Base-by-base conservation (phyloP, 352 stramenopile species). In the Bremia lactucae region DNA sequence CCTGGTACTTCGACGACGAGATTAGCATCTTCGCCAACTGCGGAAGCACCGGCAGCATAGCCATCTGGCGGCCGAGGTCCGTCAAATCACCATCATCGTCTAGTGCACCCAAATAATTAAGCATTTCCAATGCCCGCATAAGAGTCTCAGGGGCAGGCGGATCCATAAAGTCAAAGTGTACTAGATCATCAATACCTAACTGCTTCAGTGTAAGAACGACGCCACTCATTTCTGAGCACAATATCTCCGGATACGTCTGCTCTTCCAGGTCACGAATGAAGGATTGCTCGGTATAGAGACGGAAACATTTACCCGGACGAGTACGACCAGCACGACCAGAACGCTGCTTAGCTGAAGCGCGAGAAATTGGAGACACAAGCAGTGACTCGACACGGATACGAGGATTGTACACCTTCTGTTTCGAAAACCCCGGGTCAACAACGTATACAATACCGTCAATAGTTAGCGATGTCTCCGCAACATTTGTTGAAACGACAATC, bases 361-460 rank as follows among this genome's bases (percentile, higher is more conserved):
- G 76, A 24, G 94, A 98, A 56, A 99, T 99, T 2, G 95, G 95
- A 26, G 87, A 97, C 11, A 99, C 95, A 19, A 99, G 72, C 36
- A 99, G 65, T n/a, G 89, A 98, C 67, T 98, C 96, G 8, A 99
- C 95, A 33, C 96, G 87, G 46, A 97, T 97, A 15, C 95, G 78
- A 24, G 96, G 96, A 72, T 99, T 99, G 76, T 98, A 99, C 15
- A 98, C 91, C 72, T 98, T 99, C 67, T 99, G 95, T 72, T 99
- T 99, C 21, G 81, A 97, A 59, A 99, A 99, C 36, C 97, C 96
- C 16, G 95, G 93, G 70, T 99, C 97, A 29, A 99, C 84, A 21
- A 99, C 97, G 68, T 99, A 99, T 13, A 98, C 95, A 49, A 99
- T 98, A 16, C 95, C 97, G 65, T 99, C 95, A 67, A 99, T 99